Conservation (phyloP, 805 yeast species). For the Middelhovenomyces tepae region DNA sequence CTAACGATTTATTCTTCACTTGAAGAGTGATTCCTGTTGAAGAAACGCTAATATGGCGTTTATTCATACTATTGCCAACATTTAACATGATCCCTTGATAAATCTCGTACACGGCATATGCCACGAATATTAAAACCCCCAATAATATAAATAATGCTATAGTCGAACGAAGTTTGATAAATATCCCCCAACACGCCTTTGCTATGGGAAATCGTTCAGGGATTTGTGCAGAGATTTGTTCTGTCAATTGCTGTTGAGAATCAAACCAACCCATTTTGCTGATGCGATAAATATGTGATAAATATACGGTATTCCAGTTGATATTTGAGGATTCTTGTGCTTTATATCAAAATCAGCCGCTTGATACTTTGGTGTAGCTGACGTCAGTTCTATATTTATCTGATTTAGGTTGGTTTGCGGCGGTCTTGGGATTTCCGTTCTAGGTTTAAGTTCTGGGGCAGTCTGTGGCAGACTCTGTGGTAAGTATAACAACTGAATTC, state of each 20-base stretch:
- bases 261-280: too few relatives aligned
- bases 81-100: conserved; percentile 5
- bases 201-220: not conserved
- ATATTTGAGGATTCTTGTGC: conserved; percentile 1
- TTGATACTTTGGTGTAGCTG: too few relatives aligned
- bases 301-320: not conserved
- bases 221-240: not conserved
- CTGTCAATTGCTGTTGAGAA: not conserved
- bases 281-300: conserved; percentile 2
- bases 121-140: conserved; percentile 9
- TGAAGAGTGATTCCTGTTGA: not conserved
- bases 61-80: not conserved
- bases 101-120: conserved; percentile 12
- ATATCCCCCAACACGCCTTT: conserved; percentile 1
- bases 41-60: not conserved
- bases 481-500: too few relatives aligned
- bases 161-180: conserved; percentile 5
- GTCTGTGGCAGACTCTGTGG: too few relatives aligned
- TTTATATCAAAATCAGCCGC: too few relatives aligned
- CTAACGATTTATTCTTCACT: not conserved
- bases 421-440: too few relatives aligned
- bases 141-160: conserved; percentile 8
- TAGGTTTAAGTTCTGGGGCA: too few relatives aligned
- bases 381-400: too few relatives aligned
- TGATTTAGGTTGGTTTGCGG: too few relatives aligned